Conservation (phyloP, 2,329 filamentous ascomycete genomes). For the Claviceps humidiphila region DNA sequence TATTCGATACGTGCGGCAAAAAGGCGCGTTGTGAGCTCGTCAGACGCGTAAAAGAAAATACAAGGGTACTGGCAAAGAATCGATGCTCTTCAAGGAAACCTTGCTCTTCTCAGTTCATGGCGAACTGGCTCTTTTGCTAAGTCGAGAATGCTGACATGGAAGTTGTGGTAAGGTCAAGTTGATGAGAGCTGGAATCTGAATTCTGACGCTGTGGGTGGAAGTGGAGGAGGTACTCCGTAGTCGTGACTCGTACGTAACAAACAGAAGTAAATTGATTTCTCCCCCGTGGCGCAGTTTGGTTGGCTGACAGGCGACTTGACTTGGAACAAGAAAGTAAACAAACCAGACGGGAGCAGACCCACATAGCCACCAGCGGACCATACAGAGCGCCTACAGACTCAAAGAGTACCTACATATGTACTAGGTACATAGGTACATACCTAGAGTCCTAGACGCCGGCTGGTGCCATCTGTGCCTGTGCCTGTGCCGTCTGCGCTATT, state of each 20-base stretch:
- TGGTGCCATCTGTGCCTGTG: no score
- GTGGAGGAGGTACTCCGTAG: background rate
- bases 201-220: no score
- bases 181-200: no score
- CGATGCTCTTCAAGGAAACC: background rate
- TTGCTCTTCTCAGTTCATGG: background rate
- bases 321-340: slow-evolving; percentile 22
- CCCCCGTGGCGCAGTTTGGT: slow-evolving; percentile 5
- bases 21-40: background rate
- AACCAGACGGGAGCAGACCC: slow-evolving; percentile 8
- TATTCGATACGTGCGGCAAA: background rate
- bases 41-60: background rate
- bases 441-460: no score
- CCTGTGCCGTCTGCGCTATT: no score
- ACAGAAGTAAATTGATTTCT: slow-evolving; percentile 1
- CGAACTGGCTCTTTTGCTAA: background rate
- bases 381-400: no score
- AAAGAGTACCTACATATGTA: no score
- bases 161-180: background rate
- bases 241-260: no score
- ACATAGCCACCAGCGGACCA: background rate
- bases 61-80: slow-evolving; percentile 6
- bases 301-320: slow-evolving; percentile 2
- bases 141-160: background rate
- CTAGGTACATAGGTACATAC: no score